Percentiles rank a stretch among this genome's conserved stretches.
phyloP scores from a whole-genome alignment of 31 red algal species.

The Odonthalia washingtoniensis region DNA sequence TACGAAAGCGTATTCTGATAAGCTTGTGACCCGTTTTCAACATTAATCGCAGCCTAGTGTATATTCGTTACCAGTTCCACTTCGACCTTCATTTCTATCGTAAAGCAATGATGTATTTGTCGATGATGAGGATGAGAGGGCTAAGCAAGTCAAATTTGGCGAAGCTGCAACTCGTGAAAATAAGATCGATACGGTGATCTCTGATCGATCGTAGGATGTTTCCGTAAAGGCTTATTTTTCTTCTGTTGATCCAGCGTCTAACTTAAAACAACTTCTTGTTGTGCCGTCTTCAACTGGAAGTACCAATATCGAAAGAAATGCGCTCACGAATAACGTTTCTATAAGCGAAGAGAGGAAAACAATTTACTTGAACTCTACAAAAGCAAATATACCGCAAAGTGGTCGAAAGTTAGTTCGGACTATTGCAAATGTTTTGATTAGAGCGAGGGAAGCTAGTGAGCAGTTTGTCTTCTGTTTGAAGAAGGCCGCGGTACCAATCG shows the following conservation, averaged over 20 bases:
- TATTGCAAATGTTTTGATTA: constrained; percentile 11
- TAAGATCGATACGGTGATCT: no score
- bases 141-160: no score
- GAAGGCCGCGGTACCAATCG: constrained; percentile 40
- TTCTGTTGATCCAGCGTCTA: no score
- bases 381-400: background rate
- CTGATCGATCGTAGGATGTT: no score
- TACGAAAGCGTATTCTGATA: background rate
- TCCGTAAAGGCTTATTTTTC: no score
- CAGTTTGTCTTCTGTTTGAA: constrained; percentile 76
- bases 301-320: constrained; percentile 24
- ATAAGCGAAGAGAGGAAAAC: constrained; percentile 52
- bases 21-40: background rate
- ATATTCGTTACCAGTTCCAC: no score
- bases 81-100: no score
- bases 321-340: constrained; percentile 33
- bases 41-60: background rate
- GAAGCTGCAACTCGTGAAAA: no score
- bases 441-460: constrained; percentile 28
- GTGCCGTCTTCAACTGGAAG: no score
- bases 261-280: no score
- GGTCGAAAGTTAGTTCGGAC: constrained; percentile 31
- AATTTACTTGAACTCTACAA: constrained; percentile 46
- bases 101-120: no score
- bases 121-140: no score